Base-by-base conservation (phyloP, 1,139 yeast genomes). In the Saccharomyces hybrid region DNA sequence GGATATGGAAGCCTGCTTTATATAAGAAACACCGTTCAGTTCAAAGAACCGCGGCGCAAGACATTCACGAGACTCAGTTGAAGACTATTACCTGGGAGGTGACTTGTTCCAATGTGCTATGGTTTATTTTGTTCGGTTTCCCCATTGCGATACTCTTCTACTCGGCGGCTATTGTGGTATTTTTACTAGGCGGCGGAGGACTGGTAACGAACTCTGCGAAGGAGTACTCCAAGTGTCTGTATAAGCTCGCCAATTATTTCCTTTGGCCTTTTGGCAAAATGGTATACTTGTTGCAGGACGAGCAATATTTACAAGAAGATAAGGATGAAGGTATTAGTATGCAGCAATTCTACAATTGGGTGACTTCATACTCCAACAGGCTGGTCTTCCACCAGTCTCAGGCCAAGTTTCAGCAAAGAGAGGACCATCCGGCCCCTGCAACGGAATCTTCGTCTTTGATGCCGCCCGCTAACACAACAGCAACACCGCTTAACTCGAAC, bases 1-100 rank as follows among this genome's bases (percentile, higher is more conserved):
- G 96, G 70, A 88, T 93, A 63, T 93, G 99, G 99, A 93, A 93
- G 67, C 99, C 99, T 1, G 97, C 99, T 2, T 77, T 93, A 57
- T 93, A 93, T 72, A 93, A 95, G 68, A 93, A 93, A 70, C 81
- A 81, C 58, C 82, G 99, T 64, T 88, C 97, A 1, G 98, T 93
- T 41, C 95, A 95, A 61, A 78, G 84, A 38, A 84, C 90, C 55
- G 98, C 98, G 0, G 96, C 89, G 56, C 89, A 88, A 59, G 99
- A 93, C 75, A 88, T 93, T 61, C 98, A 91, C 70, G 91, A 88
- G 58, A 81, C 88, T 5, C 63, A 64, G 46, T 63, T 67, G 54
- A 73, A 70, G 55, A 63, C 75, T 2, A 82, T 88, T 5, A 76
- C 80, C 9, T 78, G 83, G 79, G 78, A 81, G 2, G 93, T 90